A percentile compares a stretch with the other conserved stretches of the same genome.
Conservation (phyloP, 495 filamentous ascomycete genomes). For the Penicillium egyptiacum region DNA sequence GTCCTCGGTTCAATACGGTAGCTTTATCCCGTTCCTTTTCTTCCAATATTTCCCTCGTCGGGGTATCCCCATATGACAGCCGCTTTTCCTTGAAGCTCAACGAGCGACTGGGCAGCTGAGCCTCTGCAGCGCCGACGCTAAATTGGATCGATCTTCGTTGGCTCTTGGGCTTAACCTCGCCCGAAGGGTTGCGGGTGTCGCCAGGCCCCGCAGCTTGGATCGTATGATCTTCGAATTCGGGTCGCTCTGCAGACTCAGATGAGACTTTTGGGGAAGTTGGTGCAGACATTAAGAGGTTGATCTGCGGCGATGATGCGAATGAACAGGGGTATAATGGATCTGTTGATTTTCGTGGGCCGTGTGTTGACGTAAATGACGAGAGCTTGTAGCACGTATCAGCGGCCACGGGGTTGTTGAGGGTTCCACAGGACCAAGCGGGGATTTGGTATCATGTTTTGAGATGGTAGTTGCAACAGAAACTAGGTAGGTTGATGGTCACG, state of each 20-base stretch:
- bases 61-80: slow-evolving; percentile 25
- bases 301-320: not conserved
- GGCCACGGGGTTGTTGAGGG: slow-evolving; percentile 5
- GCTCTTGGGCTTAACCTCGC: slow-evolving; percentile 22
- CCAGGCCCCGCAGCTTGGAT: slow-evolving; percentile 16
- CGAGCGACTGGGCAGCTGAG: slow-evolving; percentile 34
- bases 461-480: not conserved
- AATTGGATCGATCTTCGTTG: slow-evolving; percentile 48
- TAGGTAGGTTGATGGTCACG: slow-evolving; percentile 4
- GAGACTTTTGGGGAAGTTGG: slow-evolving; percentile 37
- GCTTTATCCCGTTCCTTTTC: slow-evolving; percentile 36
- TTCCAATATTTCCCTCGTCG: slow-evolving; percentile 19
- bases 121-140: slow-evolving; percentile 33
- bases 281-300: slow-evolving; percentile 26
- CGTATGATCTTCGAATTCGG: slow-evolving; percentile 35
- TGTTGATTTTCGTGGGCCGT: slow-evolving; percentile 1
- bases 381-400: slow-evolving; percentile 3
- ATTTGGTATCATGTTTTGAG: slow-evolving; percentile 9
- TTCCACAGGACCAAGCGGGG: slow-evolving; percentile 11
- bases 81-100: slow-evolving; percentile 33
- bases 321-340: not conserved
- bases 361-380: not conserved
- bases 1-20: slow-evolving; percentile 24
- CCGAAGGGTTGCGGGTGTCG: slow-evolving; percentile 26
- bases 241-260: slow-evolving; percentile 56